phyloP scores from a whole-genome alignment of 129 eudicot genomes.

The Logfia minima region DNA sequence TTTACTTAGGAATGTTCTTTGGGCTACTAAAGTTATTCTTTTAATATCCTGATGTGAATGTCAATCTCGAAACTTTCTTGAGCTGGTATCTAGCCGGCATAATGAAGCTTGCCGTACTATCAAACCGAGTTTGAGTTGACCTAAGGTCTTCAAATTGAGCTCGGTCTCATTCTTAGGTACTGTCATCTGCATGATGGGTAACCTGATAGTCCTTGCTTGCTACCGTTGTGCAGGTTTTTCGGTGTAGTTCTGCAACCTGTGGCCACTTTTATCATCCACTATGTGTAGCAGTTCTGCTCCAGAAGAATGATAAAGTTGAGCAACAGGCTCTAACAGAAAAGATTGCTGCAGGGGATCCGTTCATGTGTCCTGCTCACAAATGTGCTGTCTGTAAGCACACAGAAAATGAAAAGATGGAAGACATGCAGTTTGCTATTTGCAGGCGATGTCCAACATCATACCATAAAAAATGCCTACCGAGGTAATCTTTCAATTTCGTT shows the following conservation, averaged over 20 bases:
- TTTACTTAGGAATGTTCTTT: too few relatives aligned
- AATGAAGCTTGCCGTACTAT: too few relatives aligned
- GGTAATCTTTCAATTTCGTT: conserved; percentile 34
- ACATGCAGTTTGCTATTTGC: conserved; percentile 78
- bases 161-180: neutral
- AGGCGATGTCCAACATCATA: conserved; percentile 91
- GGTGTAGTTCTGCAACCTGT: conserved; percentile 81
- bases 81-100: too few relatives aligned
- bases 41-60: too few relatives aligned
- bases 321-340: conserved; percentile 39
- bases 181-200: neutral
- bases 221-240: conserved; percentile 58
- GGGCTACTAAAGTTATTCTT: too few relatives aligned
- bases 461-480: conserved; percentile 81
- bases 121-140: too few relatives aligned
- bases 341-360: conserved; percentile 67
- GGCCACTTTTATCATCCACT: conserved; percentile 84
- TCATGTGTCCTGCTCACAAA: conserved; percentile 77
- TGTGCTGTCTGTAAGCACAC: conserved; percentile 64
- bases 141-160: neutral
- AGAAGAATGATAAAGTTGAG: conserved; percentile 40
- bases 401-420: conserved; percentile 48
- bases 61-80: too few relatives aligned
- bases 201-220: neutral
- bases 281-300: conserved; percentile 76